Evolutionary conservation across 83 land plant genomes (phyloP).

Genomic region (Picea engelmannii): DNA sequence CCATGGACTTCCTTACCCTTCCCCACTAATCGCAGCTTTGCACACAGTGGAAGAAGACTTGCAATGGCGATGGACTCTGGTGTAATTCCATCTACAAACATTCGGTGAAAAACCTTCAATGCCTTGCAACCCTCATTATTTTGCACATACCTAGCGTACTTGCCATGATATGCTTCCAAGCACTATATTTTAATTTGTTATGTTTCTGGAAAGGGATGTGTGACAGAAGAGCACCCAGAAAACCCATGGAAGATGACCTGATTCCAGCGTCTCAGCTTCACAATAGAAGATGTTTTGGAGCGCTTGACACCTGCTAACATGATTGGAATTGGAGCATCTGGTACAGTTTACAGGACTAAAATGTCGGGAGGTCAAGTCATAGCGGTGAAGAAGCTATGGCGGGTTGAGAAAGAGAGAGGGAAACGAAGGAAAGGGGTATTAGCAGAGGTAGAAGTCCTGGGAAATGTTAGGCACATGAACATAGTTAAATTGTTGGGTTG

Average conservation of each 20-base stretch:
- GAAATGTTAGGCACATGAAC: slow-evolving; percentile 68
- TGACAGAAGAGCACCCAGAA: slow-evolving; percentile 34
- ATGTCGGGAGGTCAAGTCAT: slow-evolving; percentile 72
- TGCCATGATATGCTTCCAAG: slow-evolving; percentile 25
- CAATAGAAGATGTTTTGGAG: slow-evolving; percentile 62
- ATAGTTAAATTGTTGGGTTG: slow-evolving; percentile 72
- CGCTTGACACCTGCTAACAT: slow-evolving; percentile 45
- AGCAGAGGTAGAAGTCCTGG: slow-evolving; percentile 77
- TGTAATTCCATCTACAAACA: no score
- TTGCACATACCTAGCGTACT: slow-evolving; percentile 14
- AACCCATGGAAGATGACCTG: slow-evolving; percentile 66
- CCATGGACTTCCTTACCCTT: no score
- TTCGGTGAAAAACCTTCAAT: no score
- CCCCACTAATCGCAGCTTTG: no score
- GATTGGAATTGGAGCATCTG: slow-evolving; percentile 69
- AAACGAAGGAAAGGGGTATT: slow-evolving; percentile 21
- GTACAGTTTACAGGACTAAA: slow-evolving; percentile 74
- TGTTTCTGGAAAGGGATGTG: slow-evolving; percentile 20
- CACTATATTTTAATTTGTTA: slow-evolving; percentile 27
- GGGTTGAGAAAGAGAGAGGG: slow-evolving; percentile 33
- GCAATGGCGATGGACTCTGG: no score
- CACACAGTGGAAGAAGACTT: no score
- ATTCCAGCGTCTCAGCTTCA: slow-evolving; percentile 56
- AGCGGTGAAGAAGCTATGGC: slow-evolving; percentile 78
- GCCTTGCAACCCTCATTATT: no score